Evolutionary conservation across 495 filamentous ascomycete species (phyloP).

Genomic region (Annulohypoxylon maeteangense): DNA sequence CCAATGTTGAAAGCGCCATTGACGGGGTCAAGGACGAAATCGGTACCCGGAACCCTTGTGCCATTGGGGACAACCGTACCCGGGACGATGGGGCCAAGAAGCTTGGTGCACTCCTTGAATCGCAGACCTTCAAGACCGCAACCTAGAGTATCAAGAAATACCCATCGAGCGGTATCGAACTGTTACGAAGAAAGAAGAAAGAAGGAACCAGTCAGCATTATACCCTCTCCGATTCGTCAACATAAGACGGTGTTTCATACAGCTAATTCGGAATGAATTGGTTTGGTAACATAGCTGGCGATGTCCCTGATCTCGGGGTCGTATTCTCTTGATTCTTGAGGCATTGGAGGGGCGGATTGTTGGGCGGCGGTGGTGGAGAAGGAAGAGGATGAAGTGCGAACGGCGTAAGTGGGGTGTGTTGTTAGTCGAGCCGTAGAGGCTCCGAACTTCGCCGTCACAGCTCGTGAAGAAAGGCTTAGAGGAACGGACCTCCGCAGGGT

Average conservation of each 20-base stretch:
- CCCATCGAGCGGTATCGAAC: constrained; percentile 92
- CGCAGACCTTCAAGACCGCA: constrained; percentile 95
- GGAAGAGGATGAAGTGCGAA: constrained; percentile 35
- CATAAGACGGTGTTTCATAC: constrained; percentile 66
- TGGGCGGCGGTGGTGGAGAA: constrained; percentile 69
- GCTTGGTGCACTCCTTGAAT: constrained; percentile 94
- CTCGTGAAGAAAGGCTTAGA: constrained; percentile 33
- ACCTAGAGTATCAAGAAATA: constrained; percentile 94
- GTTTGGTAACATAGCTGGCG: constrained; percentile 90
- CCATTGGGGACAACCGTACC: constrained; percentile 95
- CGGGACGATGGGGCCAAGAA: constrained; percentile 91
- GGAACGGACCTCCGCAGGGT: constrained; percentile 33
- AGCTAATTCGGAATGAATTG: constrained; percentile 89
- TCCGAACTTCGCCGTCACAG: constrained; percentile 38
- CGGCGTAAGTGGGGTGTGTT: constrained; percentile 27
- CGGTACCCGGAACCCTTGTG: constrained; percentile 89
- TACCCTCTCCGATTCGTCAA: background rate
- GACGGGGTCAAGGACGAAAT: constrained; percentile 93
- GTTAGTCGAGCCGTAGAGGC: constrained; percentile 29
- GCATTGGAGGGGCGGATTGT: constrained; percentile 61
- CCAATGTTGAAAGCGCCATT: constrained; percentile 99
- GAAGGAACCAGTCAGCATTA: constrained; percentile 44
- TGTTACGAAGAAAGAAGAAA: constrained; percentile 54
- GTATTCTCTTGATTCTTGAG: constrained; percentile 68
- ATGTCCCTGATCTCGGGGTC: constrained; percentile 95